These are phyloP conservation scores for Pleurotus tuoliensis DNA, from an alignment of 768 basidiomycete species.

Conservation along the genomic window DNA sequence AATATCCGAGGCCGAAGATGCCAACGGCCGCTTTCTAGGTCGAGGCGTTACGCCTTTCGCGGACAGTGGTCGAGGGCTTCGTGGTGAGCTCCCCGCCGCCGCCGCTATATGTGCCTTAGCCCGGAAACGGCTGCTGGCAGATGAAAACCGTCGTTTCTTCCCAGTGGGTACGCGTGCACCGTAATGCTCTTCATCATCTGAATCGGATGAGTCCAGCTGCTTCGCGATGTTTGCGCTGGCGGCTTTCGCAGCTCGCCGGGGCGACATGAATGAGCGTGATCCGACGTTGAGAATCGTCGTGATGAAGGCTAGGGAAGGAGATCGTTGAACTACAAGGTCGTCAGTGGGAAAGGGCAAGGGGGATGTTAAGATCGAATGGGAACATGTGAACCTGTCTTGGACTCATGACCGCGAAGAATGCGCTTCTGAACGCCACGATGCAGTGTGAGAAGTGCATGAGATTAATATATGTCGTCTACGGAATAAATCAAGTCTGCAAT, in stretches of 20 bases:
- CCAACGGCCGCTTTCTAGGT: background rate
- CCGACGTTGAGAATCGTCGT: too few species aligned
- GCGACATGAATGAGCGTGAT: background rate
- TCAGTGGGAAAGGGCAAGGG: background rate
- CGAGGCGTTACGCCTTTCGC: background rate
- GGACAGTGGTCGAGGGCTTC: background rate
- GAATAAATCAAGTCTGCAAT: background rate
- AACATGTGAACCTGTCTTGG: background rate
- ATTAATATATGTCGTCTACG: background rate
- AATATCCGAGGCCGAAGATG: background rate
- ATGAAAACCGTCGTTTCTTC: background rate
- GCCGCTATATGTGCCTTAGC: background rate
- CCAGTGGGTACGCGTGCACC: background rate
- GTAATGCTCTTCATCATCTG: background rate
- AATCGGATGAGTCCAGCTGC: slow-evolving; percentile 2
- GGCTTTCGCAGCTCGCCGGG: slow-evolving; percentile 3
- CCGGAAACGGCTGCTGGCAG: background rate
- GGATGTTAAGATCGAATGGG: background rate
- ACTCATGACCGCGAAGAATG: slow-evolving; percentile 2
- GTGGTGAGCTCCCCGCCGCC: background rate
- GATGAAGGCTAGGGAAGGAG: too few species aligned
- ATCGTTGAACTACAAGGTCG: too few species aligned
- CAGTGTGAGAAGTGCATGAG: background rate
- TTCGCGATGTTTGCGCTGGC: background rate
- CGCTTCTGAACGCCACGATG: background rate